Evolutionary conservation across 1,284 basidiomycete genomes (phyloP).

Genomic region (Agaricales sp.): DNA sequence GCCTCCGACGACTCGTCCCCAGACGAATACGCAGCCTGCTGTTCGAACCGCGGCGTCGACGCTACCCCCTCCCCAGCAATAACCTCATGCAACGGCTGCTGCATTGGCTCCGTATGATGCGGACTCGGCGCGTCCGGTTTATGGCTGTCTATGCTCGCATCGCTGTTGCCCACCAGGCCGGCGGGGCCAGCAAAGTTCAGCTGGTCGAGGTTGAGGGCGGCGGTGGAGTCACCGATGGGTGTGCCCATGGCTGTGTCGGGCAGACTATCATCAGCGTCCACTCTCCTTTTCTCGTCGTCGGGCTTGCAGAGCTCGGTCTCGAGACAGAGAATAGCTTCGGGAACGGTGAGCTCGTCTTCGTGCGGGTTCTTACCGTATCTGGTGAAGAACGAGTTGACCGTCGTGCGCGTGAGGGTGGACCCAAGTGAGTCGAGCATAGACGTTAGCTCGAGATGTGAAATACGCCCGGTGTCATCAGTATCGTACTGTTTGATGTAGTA

Average conservation of each 20-base stretch:
- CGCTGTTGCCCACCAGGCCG: slow-evolving; percentile 16
- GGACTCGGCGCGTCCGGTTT: slow-evolving; percentile 13
- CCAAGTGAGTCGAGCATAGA: slow-evolving; percentile 98
- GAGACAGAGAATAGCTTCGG: slow-evolving; percentile 72
- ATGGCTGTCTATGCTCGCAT: slow-evolving; percentile 10
- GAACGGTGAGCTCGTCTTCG: slow-evolving; percentile 66
- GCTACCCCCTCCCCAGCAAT: slow-evolving; percentile 15
- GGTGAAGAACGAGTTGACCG: slow-evolving; percentile 75
- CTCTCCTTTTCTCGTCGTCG: slow-evolving; percentile 54
- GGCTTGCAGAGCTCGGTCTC: slow-evolving; percentile 75
- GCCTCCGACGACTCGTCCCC: slow-evolving; percentile 14
- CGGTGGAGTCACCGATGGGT: slow-evolving; percentile 28
- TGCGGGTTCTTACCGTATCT: slow-evolving; percentile 58
- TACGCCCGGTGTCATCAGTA: slow-evolving; percentile 68
- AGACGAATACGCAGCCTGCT: slow-evolving; percentile 13
- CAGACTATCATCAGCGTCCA: slow-evolving; percentile 26
- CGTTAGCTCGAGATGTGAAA: slow-evolving; percentile 83
- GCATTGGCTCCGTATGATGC: slow-evolving; percentile 32
- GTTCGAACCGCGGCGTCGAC: slow-evolving; percentile 17
- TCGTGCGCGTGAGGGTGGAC: slow-evolving; percentile 78
- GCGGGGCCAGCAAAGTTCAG: slow-evolving; percentile 58
- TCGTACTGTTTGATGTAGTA: slow-evolving; percentile 90
- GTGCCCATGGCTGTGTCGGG: slow-evolving; percentile 38
- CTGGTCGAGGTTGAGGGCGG: slow-evolving; percentile 37
- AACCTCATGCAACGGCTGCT: slow-evolving; percentile 29